A percentile compares a stretch with the other conserved stretches of the same genome.
Evolutionary conservation across 2,329 filamentous ascomycete species (phyloP).

Genomic region (Aureobasidium subglaciale): DNA sequence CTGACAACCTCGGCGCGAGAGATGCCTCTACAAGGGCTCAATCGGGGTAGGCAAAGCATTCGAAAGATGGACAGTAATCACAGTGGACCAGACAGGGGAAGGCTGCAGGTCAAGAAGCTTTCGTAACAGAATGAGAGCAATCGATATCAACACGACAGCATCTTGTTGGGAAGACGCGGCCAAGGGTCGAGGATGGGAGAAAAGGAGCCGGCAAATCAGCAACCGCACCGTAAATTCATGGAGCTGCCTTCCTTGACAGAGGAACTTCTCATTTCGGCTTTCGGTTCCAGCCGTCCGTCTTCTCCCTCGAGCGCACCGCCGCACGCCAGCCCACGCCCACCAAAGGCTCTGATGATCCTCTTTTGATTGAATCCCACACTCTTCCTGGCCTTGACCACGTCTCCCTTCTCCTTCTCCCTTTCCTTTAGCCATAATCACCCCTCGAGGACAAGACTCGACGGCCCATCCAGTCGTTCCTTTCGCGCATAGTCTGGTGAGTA

Average conservation of each 20-base stretch:
- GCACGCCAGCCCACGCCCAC: constrained; percentile 10
- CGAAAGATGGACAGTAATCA: not conserved
- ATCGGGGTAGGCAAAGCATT: not conserved
- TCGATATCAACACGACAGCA: not conserved
- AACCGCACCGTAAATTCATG: constrained; percentile 1
- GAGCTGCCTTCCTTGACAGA: not conserved
- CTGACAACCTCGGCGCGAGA: constrained; percentile 6
- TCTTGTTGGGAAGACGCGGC: constrained; percentile 2
- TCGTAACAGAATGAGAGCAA: not conserved
- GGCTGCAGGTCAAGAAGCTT: not conserved
- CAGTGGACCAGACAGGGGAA: not conserved
- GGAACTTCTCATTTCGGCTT: constrained; percentile 1
- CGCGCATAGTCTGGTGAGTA: constrained; percentile 6
- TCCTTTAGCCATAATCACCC: not conserved
- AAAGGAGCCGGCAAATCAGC: constrained; percentile 3
- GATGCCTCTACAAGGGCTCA: not conserved
- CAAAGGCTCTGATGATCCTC: constrained; percentile 7
- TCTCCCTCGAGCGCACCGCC: constrained; percentile 6
- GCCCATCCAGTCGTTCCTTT: constrained; percentile 7
- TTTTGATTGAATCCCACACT: constrained; percentile 14
- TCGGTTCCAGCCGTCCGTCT: not conserved
- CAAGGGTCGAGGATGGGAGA: constrained; percentile 4
- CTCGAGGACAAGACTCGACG: constrained; percentile 6
- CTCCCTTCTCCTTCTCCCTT: not conserved
- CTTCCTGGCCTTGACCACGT: constrained; percentile 8